Evolutionary conservation across 805 yeast genomes (phyloP).

Genomic region (Hanseniaspora guilliermondii): DNA sequence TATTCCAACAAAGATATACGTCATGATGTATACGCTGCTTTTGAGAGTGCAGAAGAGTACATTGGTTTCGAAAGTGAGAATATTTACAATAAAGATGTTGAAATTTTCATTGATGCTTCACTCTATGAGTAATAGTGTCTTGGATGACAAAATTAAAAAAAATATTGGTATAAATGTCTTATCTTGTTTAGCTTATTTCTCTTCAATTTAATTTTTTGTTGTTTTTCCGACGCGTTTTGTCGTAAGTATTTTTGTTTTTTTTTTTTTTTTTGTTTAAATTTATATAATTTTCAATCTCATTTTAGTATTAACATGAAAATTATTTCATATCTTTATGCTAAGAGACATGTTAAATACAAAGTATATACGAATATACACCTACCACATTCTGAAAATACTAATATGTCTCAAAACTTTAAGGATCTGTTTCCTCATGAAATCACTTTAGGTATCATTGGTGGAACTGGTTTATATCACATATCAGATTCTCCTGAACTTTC

Average conservation of each 20-base stretch:
- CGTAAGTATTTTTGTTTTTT: too few relatives aligned
- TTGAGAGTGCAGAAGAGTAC: neutral
- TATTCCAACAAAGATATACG: neutral
- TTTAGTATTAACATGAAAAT: too few relatives aligned
- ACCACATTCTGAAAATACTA: too few relatives aligned
- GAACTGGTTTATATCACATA: slow-evolving; percentile 90
- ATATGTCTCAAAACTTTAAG: neutral
- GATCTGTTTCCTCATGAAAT: slow-evolving; percentile 27
- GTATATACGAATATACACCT: too few relatives aligned
- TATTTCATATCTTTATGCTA: too few relatives aligned
- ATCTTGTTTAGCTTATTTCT: too few relatives aligned
- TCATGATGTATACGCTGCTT: neutral
- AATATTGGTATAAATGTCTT: too few relatives aligned
- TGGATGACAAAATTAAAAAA: too few relatives aligned
- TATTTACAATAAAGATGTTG: neutral
- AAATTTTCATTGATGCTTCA: neutral
- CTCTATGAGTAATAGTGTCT: neutral
- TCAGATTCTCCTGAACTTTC: slow-evolving; percentile 32
- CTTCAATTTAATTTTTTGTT: too few relatives aligned
- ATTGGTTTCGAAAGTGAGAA: neutral
- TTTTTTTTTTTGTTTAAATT: too few relatives aligned
- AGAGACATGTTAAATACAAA: too few relatives aligned
- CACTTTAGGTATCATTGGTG: slow-evolving; percentile 83
- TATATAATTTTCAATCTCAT: too few relatives aligned
- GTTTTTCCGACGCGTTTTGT: neutral